Base-by-base conservation (phyloP, 2,329 filamentous ascomycete species). In the Neobulgaria alba region DNA sequence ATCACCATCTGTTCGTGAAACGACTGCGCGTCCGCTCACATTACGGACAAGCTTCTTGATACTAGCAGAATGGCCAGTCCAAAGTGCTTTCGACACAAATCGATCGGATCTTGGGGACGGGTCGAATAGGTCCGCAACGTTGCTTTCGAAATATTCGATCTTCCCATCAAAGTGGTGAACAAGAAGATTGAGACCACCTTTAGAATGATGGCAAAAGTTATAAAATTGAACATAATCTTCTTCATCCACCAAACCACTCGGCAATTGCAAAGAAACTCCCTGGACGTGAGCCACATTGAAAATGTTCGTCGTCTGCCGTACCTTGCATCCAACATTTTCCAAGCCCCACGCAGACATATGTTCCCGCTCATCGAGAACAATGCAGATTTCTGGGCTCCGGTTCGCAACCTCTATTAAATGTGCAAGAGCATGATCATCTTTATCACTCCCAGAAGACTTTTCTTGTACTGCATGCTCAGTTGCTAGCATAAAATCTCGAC, bases 311-410 rank as follows among this genome's bases (percentile, higher is more conserved):
- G 73, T 69, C 44, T 75, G 76, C 50, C 75, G 77, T 21, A 71
- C 67, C 56, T 81, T 86, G 53, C 76, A 79, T 26, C 83, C 82
- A 15, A 94, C 75, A 56, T 90, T 89, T 60, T 96, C 89, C 41
- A 98, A 65, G 0, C 87, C 90, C 85, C 90, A 95, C 0, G 86
- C 87, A 30, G 85, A 88, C 82, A 96, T 86, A 50, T 81, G 79
- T 1, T 90, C 90, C 35, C 73, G 68, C n/a, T 81, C 79, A 61
- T 96, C 87, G 35, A 95, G 69, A 7, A 90, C 79, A 17, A 96
- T 72, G 51, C 88, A 92, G 2, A 98, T 77, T 58, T 98, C 92
- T 0, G 89, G 86, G 41, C 75, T 84, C 38, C 82, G 81, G 47
- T 90, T 92, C 8, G 87, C 86, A 51, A 95, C 74, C 51, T 88